Percentiles rank a stretch among this genome's conserved stretches.
Evolutionary conservation across 768 basidiomycete genomes (phyloP).

Genomic region (Tricholoma saponaceum): DNA sequence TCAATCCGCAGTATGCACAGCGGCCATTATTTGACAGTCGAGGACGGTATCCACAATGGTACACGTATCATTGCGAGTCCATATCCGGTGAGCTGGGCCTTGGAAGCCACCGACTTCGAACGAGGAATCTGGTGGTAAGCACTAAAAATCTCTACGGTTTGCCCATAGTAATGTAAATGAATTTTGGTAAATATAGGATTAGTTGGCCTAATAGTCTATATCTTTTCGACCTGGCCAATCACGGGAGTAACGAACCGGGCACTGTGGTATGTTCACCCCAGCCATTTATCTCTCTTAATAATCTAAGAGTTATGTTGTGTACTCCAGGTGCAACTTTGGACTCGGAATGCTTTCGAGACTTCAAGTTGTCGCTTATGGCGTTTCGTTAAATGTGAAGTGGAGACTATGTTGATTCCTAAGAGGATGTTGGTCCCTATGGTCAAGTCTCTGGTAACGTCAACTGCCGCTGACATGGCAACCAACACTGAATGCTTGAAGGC

Average conservation of each 20-base stretch:
- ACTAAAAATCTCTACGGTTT: neutral
- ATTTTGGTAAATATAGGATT: too few relatives aligned
- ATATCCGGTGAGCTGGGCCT: slow-evolving; percentile 29
- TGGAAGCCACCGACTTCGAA: slow-evolving; percentile 18
- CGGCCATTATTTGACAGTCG: slow-evolving; percentile 24
- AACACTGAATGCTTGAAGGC: slow-evolving; percentile 19
- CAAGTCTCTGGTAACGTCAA: slow-evolving; percentile 7
- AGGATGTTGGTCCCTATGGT: neutral
- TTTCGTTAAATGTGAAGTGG: slow-evolving; percentile 7
- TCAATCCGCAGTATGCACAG: slow-evolving; percentile 22
- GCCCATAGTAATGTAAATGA: too few relatives aligned
- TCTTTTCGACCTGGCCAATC: slow-evolving; percentile 15
- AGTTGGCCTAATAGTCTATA: slow-evolving; percentile 20
- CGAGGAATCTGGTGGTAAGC: slow-evolving; percentile 19
- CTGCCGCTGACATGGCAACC: slow-evolving; percentile 18
- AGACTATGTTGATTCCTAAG: too few relatives aligned
- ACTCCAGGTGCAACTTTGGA: slow-evolving; percentile 17
- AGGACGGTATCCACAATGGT: slow-evolving; percentile 17
- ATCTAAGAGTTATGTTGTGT: too few relatives aligned
- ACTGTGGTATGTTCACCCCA: neutral
- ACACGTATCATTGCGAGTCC: slow-evolving; percentile 17
- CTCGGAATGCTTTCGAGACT: slow-evolving; percentile 11
- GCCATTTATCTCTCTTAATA: too few relatives aligned
- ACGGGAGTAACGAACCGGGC: slow-evolving; percentile 2
- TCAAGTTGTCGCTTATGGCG: slow-evolving; percentile 19